Conservation (phyloP, 2,329 filamentous ascomycete species). For the Furcasterigmium furcatum region DNA sequence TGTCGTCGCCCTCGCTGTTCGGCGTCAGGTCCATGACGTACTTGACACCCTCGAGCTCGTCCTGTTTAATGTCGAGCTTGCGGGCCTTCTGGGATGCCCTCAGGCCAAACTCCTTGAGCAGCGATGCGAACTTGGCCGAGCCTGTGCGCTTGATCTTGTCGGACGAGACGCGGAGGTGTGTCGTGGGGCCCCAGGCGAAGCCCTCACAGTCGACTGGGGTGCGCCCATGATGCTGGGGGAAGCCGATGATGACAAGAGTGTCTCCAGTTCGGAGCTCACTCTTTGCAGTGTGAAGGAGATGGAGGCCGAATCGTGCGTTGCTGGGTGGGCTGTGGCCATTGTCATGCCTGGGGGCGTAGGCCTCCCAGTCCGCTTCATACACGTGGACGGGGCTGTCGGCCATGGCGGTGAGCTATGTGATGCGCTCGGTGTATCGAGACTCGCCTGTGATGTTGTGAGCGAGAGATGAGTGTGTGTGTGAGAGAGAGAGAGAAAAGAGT, state of each 20-base stretch:
- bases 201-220: slow-evolving; percentile 29
- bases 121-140: slow-evolving; percentile 42
- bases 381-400: no score
- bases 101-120: slow-evolving; percentile 24
- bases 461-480: no score
- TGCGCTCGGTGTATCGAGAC: no score
- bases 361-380: no score
- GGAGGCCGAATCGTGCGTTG: not conserved
- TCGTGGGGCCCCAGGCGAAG: slow-evolving; percentile 25
- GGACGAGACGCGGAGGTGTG: slow-evolving; percentile 39
- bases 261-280: slow-evolving; percentile 28
- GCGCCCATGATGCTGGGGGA: slow-evolving; percentile 18
- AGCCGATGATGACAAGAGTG: slow-evolving; percentile 40
- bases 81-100: not conserved
- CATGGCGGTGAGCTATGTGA: no score
- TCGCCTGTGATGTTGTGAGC: no score
- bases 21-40: slow-evolving; percentile 65
- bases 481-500: no score
- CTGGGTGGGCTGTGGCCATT: no score
- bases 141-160: slow-evolving; percentile 40
- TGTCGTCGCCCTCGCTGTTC: slow-evolving; percentile 57
- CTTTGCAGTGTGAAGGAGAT: slow-evolving; percentile 13
- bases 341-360: no score
- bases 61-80: not conserved
- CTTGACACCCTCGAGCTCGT: slow-evolving; percentile 36